Base-by-base conservation (phyloP, 2,329 filamentous ascomycete species). In the Onygena corvina region DNA sequence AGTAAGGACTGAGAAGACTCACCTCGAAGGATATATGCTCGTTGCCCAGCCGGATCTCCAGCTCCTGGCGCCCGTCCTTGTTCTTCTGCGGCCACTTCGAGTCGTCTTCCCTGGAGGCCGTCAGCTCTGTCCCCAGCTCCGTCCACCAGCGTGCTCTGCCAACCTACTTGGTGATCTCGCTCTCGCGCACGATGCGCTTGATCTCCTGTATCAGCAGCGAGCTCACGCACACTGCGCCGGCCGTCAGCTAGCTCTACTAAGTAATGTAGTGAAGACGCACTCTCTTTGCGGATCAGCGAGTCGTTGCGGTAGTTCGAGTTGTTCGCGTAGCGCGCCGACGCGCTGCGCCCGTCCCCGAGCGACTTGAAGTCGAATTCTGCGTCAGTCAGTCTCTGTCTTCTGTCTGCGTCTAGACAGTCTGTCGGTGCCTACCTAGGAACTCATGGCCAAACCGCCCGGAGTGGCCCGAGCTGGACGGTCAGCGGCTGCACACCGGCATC, bases 251-350 rank as follows among this genome's bases (percentile, higher is more conserved):
- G 14, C 12, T 23, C 29, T 46, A 25, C 16, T 30, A 25, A 29
- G 14, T 30, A 44, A 49, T 27, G 51, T 21, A 44, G 68, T 12
- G 21, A 40, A n/a, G 36, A 40, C 88, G 59, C 74, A 95, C 92
- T 98, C 74, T 98, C 92, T 89, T 98, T 98, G 57, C 92, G 84
- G 64, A 98, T 98, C 59, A 98, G 73, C 55, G 89, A 95, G 66
- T 98, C 92, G 70, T 98, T 98, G 62, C 92, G 83, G 71, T 98
- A 98, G 71, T 98, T 98, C 51, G 90, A 96, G 70, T 98, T 98
- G 76, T 98, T 98, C 56, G 92, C 92, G 71, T 98, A 98, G 69
- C 92, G 83, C 27, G 90, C 88, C 47, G 92, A 86, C 5, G 92
- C 92, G 64, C 89, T 95, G 53, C 86, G 81, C 47, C 92, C 92